Evolutionary conservation across 805 yeast species (phyloP), one percentile per base, ranked within the genome.

Genomic region (Metschnikowia noctiluminum): DNA sequence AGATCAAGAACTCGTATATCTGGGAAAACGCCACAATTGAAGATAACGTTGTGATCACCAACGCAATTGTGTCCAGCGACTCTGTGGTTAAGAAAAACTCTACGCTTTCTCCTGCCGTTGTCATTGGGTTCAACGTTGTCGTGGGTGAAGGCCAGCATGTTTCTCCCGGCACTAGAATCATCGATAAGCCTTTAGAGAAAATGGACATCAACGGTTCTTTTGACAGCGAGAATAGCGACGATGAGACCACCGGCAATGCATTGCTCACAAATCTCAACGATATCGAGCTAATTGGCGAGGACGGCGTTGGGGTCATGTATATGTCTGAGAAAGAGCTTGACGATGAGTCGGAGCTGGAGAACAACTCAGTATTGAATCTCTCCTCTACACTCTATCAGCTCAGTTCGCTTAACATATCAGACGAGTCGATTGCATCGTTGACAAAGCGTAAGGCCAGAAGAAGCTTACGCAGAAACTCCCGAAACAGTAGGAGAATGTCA

Each of bases 1-100:
- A 55, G 2, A 81, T 94, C 40, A 77, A 71, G 41, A 84, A 88
- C 60, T 83, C 96, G 15, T 91, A 87, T 62, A 79, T 94, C 40
- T 92, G 97, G 96, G 95, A 89, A 58, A 80, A 87, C 54, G 84
- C 88, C 0, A 68, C 71, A 2, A 82, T 94, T 53, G 88, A 79
- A 46, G 92, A 89, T 62, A 76, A 81, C 42, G 74, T 80, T 26
- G 66, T 62, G 1, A 66, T 92, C 12, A 73, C 73, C 42, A 80
- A 82, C 57, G 75, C 94, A 0, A 82, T 92, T 31, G 75, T 94
- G 35, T 97, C 96, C 4, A 74, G 80, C 27, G 66, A 76, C 54
- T 85, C 86, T 0, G 63, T 65, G 1, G 69, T 94, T 47, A 82
- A 82, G 13, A 51, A 69, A 3, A 73, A 75, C 51, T 82, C 81